These are phyloP conservation scores for Beta vulgaris DNA, from an alignment of 148 eudicot genomes.

Conservation along the genomic window DNA sequence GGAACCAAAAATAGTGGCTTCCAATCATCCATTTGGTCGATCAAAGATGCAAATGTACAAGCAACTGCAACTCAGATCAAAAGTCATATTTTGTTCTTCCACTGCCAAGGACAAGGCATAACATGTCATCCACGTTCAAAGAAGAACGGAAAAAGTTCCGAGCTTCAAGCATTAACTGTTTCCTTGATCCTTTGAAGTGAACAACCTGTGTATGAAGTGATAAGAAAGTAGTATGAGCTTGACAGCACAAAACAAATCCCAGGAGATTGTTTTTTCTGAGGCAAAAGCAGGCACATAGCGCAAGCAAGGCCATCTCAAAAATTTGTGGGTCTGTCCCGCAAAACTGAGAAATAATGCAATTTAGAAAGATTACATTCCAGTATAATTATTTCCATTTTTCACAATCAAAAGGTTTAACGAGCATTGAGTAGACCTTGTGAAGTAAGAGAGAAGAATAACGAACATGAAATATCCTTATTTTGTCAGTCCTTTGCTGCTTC, in stretches of 20 bases:
- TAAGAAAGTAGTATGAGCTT: constrained; percentile 2
- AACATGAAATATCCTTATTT: too few relatives aligned
- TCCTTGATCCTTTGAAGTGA: constrained; percentile 96
- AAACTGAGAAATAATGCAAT: too few relatives aligned
- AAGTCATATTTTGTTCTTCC: constrained; percentile 95
- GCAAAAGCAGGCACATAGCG: background rate
- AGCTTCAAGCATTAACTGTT: constrained; percentile 91
- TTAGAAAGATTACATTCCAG: too few relatives aligned
- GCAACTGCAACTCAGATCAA: too few relatives aligned
- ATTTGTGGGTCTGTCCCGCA: too few relatives aligned
- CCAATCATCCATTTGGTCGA: constrained; percentile 12
- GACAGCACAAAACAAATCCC: background rate
- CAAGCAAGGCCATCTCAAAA: too few relatives aligned
- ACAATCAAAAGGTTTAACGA: too few relatives aligned
- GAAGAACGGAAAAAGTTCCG: constrained; percentile 73
- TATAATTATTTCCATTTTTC: too few relatives aligned
- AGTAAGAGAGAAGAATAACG: too few relatives aligned
- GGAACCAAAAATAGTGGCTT: constrained; percentile 4
- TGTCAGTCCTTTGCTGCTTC: too few relatives aligned
- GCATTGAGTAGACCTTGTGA: too few relatives aligned
- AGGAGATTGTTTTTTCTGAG: background rate
- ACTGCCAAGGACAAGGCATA: constrained; percentile 76
- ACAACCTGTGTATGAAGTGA: constrained; percentile 54
- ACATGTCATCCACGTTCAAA: constrained; percentile 61
- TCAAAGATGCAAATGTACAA: constrained; percentile 14